These are phyloP conservation scores for Pythium dissimile DNA, from an alignment of 352 stramenopile species.

Conservation along the genomic window DNA sequence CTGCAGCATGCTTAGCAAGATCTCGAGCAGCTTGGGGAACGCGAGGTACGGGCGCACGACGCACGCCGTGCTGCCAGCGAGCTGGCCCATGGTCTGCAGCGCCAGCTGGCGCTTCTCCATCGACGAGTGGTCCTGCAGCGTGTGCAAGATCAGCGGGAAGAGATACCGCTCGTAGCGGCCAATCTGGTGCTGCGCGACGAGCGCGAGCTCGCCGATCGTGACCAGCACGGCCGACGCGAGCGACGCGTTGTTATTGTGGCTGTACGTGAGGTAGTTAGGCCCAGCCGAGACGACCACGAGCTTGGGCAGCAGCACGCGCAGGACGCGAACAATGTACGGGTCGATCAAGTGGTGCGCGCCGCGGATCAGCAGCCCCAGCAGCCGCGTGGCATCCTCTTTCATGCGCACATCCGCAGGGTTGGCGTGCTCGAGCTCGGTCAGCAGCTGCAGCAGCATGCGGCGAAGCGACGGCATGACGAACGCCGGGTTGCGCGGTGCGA, in stretches of 20 bases:
- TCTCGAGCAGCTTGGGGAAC: slow-evolving; percentile 94
- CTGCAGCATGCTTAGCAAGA: slow-evolving; percentile 93
- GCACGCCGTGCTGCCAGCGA: slow-evolving; percentile 92
- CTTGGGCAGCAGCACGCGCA: slow-evolving; percentile 80
- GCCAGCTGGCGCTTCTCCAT: slow-evolving; percentile 95
- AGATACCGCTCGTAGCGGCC: slow-evolving; percentile 93
- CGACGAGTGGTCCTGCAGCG: slow-evolving; percentile 95
- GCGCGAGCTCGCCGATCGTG: slow-evolving; percentile 90
- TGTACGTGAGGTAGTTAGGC: slow-evolving; percentile 17
- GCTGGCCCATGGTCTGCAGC: slow-evolving; percentile 93
- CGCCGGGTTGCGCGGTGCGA: slow-evolving; percentile 94
- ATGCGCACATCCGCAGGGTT: slow-evolving; percentile 70
- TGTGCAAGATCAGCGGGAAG: slow-evolving; percentile 95
- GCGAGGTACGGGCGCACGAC: slow-evolving; percentile 95
- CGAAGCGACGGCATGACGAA: slow-evolving; percentile 94
- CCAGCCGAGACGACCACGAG: slow-evolving; percentile 60
- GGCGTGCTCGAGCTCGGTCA: slow-evolving; percentile 94
- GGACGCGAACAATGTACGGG: slow-evolving; percentile 71
- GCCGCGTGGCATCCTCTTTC: slow-evolving; percentile 86
- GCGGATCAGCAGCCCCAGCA: slow-evolving; percentile 84
- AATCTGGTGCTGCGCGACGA: slow-evolving; percentile 89
- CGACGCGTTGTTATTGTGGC: slow-evolving; percentile 56
- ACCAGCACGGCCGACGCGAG: slow-evolving; percentile 69
- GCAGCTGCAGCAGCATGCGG: slow-evolving; percentile 91
- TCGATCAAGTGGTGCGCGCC: slow-evolving; percentile 85